Base-by-base conservation (phyloP, 805 yeast genomes). In the Saccharomyces paradoxus region DNA sequence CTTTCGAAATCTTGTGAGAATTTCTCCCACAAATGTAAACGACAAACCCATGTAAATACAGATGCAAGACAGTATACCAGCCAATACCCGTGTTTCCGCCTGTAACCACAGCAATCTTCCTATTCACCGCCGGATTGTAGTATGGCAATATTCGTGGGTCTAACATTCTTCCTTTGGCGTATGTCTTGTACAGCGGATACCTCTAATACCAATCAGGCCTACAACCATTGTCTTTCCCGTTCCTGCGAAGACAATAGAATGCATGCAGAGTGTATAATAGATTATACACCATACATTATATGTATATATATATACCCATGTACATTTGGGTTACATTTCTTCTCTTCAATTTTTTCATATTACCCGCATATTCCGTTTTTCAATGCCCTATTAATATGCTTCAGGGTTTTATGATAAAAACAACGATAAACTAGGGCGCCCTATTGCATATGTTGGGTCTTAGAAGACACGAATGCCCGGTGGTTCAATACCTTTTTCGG, bases 31-130 rank as follows among this genome's bases (percentile, higher is more conserved):
- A 89, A 41, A 89, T 73, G 64, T 88, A 89, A 2, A 89, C 84
- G 8, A 77, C 73, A 65, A 79, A 86, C 0, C 96, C 96, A 67
- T 88, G 96, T 51, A 87, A 73, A 63, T 84, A 87, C 5, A 89
- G 75, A 63, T 87, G 91, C 26, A 87, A 73, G 8, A 82, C 88
- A 0, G 91, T 83, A 65, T 76, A 86, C 75, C 80, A 88, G 10
- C 96, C 96, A 21, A 87, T 80, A 0, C 96, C 96, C 54, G 86
- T 79, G 61, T 84, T 86, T 5, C 94, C 95, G 1, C 96, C 95
- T 0, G 94, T 84, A 30, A 89, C 81, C 6, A 89, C 71, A 2
- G 88, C 90, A 3, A 86, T 83, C 54, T 82, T 77, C 48, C 87
- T 75, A 28, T 78, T 81, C 2, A 58, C 57, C 1, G 60, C 57